Base-by-base conservation (phyloP, 169 alveolate species). In the Eimeria maxima region DNA sequence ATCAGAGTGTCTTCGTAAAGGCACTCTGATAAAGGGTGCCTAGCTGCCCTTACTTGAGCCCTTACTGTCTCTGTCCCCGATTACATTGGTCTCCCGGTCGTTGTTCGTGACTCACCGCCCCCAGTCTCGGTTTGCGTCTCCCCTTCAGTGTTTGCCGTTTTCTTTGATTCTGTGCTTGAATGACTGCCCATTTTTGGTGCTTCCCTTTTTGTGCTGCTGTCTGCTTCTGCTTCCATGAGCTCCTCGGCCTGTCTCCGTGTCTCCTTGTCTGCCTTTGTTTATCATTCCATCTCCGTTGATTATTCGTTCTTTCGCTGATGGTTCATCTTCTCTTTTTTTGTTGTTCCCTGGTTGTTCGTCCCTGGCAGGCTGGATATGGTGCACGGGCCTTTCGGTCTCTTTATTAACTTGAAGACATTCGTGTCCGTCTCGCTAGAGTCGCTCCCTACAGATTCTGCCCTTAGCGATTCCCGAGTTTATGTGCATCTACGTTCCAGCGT, bases 381-480 rank as follows among this genome's bases (percentile, higher is more conserved):
- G 47, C 87, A 95, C 65, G 97, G 97, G 60, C 97, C 97, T 6
- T 96, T 95, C 81, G 98, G 98, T 33, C 96, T 98, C 10, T 98
- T 95, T 87, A 86, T 98, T 3, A 98, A 98, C 97, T 69, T 98
- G 93, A 94, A 74, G 87, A 96, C 97, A 0, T 98, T 86, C 60
- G 95, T 96, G 33, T 96, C 98, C 0, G 97, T 95, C 63, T 97
- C 98, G 33, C 33, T 44, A 47, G 97, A 95, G 29, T 88, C 80
- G 63, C 92, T 96, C 14, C 94, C 93, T 3, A 93, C 94, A 93
- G 97, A 96, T 60, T 45, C 91, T 24, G 81, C 87, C 57, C 92
- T 92, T 14, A 47, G 88, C 80, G 73, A 47, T 7, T 57, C 71
- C 20, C 95, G 95, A 42, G 78, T 92, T 69, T 92, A 92, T 33